phyloP scores from a whole-genome alignment of 2,329 filamentous ascomycete species.

The Calonectria leucothoes region DNA sequence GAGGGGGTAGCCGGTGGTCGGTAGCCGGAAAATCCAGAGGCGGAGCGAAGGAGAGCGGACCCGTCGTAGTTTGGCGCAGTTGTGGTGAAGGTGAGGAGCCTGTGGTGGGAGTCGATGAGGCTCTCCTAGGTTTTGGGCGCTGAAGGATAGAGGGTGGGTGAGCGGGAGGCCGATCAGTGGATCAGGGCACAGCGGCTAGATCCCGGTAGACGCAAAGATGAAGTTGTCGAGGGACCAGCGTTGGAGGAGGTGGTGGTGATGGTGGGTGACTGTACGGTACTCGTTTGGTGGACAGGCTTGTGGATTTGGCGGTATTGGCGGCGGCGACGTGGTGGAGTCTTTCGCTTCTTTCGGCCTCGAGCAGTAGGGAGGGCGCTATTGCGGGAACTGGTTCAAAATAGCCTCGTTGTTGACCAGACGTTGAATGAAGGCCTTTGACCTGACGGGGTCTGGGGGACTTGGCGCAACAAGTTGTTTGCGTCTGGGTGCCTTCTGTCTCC shows the following conservation, averaged over 20 bases:
- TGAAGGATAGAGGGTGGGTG: neutral
- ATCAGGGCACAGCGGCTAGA: neutral
- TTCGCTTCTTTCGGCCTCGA: conserved; percentile 3
- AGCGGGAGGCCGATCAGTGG: neutral
- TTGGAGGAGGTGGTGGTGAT: conserved; percentile 19
- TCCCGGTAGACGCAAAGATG: conserved; percentile 3
- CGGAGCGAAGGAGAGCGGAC: neutral
- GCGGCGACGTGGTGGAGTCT: conserved; percentile 24
- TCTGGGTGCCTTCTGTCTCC: conserved; percentile 2
- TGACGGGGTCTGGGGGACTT: neutral
- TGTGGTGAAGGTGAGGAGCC: neutral
- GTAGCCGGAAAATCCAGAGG: conserved; percentile 3
- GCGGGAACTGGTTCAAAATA: neutral
- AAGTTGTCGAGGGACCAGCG: conserved; percentile 12
- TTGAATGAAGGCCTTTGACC: neutral
- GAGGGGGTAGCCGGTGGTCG: neutral
- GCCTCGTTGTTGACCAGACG: neutral
- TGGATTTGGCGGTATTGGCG: conserved; percentile 22
- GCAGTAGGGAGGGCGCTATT: neutral
- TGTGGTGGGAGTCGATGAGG: conserved; percentile 10
- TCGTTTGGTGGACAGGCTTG: conserved; percentile 11
- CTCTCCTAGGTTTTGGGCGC: conserved; percentile 1
- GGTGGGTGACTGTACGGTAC: conserved; percentile 20
- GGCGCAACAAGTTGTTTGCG: neutral
- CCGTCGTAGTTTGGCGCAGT: neutral